Conservation (phyloP, 2,329 filamentous ascomycete genomes). For the Cephalotrichum gorgonifer region DNA sequence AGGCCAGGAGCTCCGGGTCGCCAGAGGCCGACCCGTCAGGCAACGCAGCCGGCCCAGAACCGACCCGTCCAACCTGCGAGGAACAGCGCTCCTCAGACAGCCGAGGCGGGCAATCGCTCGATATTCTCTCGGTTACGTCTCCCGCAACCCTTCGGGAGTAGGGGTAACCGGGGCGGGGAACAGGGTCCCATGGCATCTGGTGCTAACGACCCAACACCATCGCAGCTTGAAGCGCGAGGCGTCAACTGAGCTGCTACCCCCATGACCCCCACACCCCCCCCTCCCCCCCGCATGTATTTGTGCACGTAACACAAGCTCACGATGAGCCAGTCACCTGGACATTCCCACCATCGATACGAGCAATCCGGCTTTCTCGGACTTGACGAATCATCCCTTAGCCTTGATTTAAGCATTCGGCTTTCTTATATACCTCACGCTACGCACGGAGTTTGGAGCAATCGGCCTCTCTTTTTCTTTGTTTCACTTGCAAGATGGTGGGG, state of each 20-base stretch:
- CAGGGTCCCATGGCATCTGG: background rate
- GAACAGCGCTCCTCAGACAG: background rate
- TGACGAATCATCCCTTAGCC: background rate
- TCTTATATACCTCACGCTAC: background rate
- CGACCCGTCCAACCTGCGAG: background rate
- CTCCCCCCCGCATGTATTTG: background rate
- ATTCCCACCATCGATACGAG: background rate
- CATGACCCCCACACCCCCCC: too few relatives aligned
- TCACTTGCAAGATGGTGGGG: background rate
- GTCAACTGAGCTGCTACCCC: background rate
- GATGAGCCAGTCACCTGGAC: background rate
- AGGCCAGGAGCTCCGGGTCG: background rate
- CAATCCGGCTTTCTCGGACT: background rate
- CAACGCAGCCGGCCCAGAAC: background rate
- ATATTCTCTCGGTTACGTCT: background rate
- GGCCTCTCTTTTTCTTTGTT: background rate
- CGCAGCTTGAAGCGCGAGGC: background rate
- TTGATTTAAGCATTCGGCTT: background rate
- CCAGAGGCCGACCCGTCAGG: background rate
- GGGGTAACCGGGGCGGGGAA: background rate
- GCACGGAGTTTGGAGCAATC: background rate
- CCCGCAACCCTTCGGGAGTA: background rate
- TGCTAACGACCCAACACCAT: background rate
- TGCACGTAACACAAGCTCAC: background rate
- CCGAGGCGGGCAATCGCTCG: background rate